A percentile compares a stretch with the other conserved stretches of the same genome.
Evolutionary conservation across 2,329 filamentous ascomycete species (phyloP).

Genomic region (Capronia coronata): DNA sequence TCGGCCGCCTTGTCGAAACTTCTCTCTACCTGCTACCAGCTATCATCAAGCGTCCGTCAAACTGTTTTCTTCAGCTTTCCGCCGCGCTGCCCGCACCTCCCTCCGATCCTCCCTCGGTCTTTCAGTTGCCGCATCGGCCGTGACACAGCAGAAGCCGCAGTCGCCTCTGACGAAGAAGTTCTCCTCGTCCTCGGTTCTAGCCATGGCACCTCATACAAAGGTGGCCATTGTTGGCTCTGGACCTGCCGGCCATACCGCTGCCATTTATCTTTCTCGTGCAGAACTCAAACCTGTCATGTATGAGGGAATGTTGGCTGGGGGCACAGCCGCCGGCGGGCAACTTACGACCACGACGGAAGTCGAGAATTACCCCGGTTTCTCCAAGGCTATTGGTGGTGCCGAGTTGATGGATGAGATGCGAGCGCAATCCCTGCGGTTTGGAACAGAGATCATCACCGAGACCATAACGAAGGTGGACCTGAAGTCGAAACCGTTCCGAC

Average conservation of each 20-base stretch:
- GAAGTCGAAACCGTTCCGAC: conserved; percentile 77
- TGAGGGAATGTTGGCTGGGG: conserved; percentile 96
- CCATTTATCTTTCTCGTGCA: conserved; percentile 89
- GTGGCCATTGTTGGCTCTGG: conserved; percentile 71
- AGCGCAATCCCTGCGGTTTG: conserved; percentile 82
- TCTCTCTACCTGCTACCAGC: not conserved
- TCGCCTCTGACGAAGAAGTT: conserved; percentile 29
- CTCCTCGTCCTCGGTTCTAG: conserved; percentile 49
- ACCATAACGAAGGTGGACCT: conserved; percentile 87
- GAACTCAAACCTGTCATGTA: conserved; percentile 94
- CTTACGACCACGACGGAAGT: conserved; percentile 97
- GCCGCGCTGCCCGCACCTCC: conserved; percentile 55
- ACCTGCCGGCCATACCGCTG: conserved; percentile 93
- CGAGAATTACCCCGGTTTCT: conserved; percentile 97
- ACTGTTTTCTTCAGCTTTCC: conserved; percentile 75
- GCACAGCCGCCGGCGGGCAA: conserved; percentile 91
- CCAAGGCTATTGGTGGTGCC: conserved; percentile 75
- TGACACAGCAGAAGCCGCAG: conserved; percentile 54
- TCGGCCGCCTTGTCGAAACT: too few relatives aligned
- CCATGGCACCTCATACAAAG: conserved; percentile 57
- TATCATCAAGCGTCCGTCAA: conserved; percentile 58
- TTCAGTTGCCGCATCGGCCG: conserved; percentile 63
- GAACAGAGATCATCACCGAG: conserved; percentile 87
- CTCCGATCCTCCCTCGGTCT: conserved; percentile 68
- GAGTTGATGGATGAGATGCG: conserved; percentile 96